Evolutionary conservation across 2,329 filamentous ascomycete genomes (phyloP), one percentile per base, ranked within the genome.

Genomic region (Monilinia aucupariae): DNA sequence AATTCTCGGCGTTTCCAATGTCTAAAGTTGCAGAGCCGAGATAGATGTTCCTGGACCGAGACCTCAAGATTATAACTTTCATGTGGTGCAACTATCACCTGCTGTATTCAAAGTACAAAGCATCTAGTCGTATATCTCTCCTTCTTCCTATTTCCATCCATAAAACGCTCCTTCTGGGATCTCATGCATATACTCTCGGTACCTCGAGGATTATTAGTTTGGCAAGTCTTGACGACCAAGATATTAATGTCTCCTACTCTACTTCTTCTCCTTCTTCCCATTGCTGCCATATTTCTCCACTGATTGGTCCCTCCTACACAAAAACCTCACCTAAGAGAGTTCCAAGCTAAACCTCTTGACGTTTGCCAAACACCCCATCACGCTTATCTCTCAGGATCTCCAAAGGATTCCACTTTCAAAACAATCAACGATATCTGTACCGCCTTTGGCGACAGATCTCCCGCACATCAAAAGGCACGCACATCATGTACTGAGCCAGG

Each of bases 371-470:
- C 13, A 20, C 27, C 41, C 53, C 34, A 56, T 56, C 41, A 47
- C 27, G 54, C 47, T 47, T 39, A 15, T 15, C 37, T 34, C 47
- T 47, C 41, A 56, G 41, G 54, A 56, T 47, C 54, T 56, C n/a
- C 41, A 22, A 47, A 34, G 27, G 27, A 51, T 51, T 20, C 27
- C 30, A 8, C 20, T 55, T 45, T 37, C 13, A 43, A 15, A 43
- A n/a, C 39, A 22, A 22, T 45, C 27, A 56, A 34, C 27, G 34
- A 34, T 34, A 56, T 47, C 20, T 56, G 54, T 56, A 34, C 61
- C 61, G 61, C 61, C 54, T 63, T 59, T 63, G 61, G 61, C 61
- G 61, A 63, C 37, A 47, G 53, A 63, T 63, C 60, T 62, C 60
- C 60, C 52, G 52, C 45, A 62, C 43, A 47, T 45, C 41, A 54